Conservation (phyloP, 805 yeast genomes). For the Isabelozyma heimii region DNA sequence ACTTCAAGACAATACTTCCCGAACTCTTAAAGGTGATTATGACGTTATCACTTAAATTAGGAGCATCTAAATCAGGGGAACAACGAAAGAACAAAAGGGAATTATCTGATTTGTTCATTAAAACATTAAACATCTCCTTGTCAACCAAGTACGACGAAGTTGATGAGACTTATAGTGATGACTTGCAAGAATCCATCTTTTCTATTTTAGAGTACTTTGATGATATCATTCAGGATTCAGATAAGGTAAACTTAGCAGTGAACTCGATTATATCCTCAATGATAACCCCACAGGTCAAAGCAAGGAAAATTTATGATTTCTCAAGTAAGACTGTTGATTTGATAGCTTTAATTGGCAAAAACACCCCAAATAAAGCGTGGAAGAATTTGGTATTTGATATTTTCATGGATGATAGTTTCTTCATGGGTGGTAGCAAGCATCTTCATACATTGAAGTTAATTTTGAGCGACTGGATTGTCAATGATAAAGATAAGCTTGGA, state of each 20-base stretch:
- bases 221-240: slow-evolving; percentile 53
- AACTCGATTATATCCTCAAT: slow-evolving; percentile 53
- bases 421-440: slow-evolving; percentile 30
- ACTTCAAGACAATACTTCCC: slow-evolving; percentile 51
- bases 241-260: slow-evolving; percentile 51
- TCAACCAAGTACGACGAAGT: neutral
- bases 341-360: slow-evolving; percentile 34
- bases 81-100: slow-evolving; percentile 61
- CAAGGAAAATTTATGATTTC: slow-evolving; percentile 35
- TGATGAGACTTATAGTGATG: slow-evolving; percentile 10
- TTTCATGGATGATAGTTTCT: slow-evolving; percentile 59
- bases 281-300: slow-evolving; percentile 51
- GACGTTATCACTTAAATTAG: slow-evolving; percentile 53
- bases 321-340: slow-evolving; percentile 44
- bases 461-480: slow-evolving; percentile 59
- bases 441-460: slow-evolving; percentile 51
- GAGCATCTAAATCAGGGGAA: slow-evolving; percentile 59
- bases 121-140: slow-evolving; percentile 18
- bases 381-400: slow-evolving; percentile 60
- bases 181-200: slow-evolving; percentile 9
- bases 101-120: slow-evolving; percentile 36
- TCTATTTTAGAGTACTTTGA: slow-evolving; percentile 36
- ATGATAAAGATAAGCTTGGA: slow-evolving; percentile 56
- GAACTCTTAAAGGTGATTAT: slow-evolving; percentile 52
- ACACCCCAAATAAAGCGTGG: slow-evolving; percentile 54